Evolutionary conservation across 257 asterid genomes (phyloP), one percentile per base, ranked within the genome.

Genomic region (Lantana camara): DNA sequence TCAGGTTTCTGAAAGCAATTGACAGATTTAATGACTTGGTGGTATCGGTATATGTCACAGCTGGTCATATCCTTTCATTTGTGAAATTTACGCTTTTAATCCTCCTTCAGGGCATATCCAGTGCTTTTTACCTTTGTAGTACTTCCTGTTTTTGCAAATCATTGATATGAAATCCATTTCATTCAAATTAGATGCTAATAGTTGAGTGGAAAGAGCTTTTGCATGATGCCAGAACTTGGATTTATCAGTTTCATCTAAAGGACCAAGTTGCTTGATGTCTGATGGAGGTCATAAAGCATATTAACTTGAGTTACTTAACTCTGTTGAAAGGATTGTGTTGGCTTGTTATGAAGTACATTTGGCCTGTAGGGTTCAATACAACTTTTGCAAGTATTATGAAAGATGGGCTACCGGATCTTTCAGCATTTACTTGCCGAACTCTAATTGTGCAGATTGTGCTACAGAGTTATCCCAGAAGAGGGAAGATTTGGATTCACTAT

Each of bases 11-110:
- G 41, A 94, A 85, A 74, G 84, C 79, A 61, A 81, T 90, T 5
- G 97, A 94, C 72, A 77, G 96, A 72, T 94, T 94, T 77, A 85
- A 88, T 53, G 99, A 90, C 78, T 72, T 90, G 83, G 92, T 82
- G 77, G 99, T 90, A n/a, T 90, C 97, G 3, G 96, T 94, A 6
- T 86, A 90, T 57, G 96, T 94, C 55, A 90, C 96, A 70, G 96
- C 97, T 48, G 99, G 99, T 80, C 99, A 94, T 94, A 94, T 94
- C 97, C 97, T 94, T 47, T 73, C 57, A 47, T 66, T 57, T 63
- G 37, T 12, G 53, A 8, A 2, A 45, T 55, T 29, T 53, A 14
- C 57, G 30, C 9, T 57, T 37, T 30, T 42, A 37, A 47, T 55
- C 47, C n/a, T 57, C 16, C 37, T 35, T 55, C 40, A 35, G 20